These are phyloP conservation scores for Macrolepiota fuliginosa DNA, from an alignment of 768 basidiomycete genomes.

Conservation along the genomic window DNA sequence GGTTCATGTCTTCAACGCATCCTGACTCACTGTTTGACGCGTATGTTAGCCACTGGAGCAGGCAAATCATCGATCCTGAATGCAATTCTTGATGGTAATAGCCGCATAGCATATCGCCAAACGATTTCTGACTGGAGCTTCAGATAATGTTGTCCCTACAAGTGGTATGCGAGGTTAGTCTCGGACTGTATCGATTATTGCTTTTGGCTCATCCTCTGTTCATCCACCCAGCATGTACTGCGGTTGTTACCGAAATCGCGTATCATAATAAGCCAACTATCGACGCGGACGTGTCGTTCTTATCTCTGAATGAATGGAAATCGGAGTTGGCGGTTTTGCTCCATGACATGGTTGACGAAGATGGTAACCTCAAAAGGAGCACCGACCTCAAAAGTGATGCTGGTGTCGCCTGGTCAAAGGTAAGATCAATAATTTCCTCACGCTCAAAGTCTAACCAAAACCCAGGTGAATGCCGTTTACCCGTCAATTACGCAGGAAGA, in stretches of 20 bases:
- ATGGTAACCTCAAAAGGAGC: constrained; percentile 49
- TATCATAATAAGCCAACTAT: constrained; percentile 55
- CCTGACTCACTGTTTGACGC: not conserved
- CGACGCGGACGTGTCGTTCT: constrained; percentile 58
- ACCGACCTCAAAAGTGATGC: constrained; percentile 58
- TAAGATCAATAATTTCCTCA: constrained; percentile 14
- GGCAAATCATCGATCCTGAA: constrained; percentile 64
- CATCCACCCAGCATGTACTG: constrained; percentile 52
- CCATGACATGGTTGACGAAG: constrained; percentile 58
- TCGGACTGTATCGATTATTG: not conserved
- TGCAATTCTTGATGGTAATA: constrained; percentile 55
- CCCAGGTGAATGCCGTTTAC: constrained; percentile 60
- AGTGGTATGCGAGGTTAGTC: constrained; percentile 59
- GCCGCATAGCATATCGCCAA: not conserved
- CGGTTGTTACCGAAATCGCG: constrained; percentile 60
- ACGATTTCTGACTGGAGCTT: constrained; percentile 3
- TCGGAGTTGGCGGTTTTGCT: constrained; percentile 54
- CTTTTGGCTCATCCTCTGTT: not conserved
- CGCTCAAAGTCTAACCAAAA: not conserved
- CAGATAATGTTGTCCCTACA: constrained; percentile 63
- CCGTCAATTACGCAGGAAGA: constrained; percentile 47
- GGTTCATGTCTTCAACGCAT: not conserved
- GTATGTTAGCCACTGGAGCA: constrained; percentile 48
- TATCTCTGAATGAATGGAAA: constrained; percentile 54
- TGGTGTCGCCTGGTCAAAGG: constrained; percentile 63